Evolutionary conservation across 148 eudicot species (phyloP).

Genomic region (Rhododendron simsii): DNA sequence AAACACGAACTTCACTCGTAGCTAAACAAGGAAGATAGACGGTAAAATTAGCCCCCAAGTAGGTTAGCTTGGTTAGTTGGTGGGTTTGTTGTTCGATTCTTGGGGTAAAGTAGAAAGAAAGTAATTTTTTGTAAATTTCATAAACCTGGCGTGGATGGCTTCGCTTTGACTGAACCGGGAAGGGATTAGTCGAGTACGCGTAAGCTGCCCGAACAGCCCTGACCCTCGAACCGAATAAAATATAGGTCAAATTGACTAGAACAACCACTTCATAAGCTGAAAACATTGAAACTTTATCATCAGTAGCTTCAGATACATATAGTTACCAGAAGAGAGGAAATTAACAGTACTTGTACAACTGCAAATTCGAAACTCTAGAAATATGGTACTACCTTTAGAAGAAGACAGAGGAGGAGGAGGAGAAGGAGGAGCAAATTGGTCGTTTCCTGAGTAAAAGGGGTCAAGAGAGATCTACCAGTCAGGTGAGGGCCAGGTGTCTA

Average conservation of each 20-base stretch:
- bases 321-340: neutral
- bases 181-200: no score
- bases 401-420: neutral
- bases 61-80: neutral
- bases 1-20: neutral
- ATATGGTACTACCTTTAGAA: neutral
- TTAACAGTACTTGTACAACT: neutral
- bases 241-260: neutral
- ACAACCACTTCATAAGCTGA: neutral
- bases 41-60: neutral
- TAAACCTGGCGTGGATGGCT: no score
- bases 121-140: no score
- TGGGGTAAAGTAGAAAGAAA: no score
- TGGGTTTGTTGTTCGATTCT: neutral
- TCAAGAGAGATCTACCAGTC: neutral
- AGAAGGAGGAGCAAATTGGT: neutral
- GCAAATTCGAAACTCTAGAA: conserved; percentile 2
- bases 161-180: no score
- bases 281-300: neutral
- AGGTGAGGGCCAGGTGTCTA: neutral
- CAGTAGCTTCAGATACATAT: neutral
- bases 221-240: no score
- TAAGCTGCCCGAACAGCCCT: no score
- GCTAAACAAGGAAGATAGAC: neutral
- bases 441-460: neutral